These are phyloP conservation scores for Rubus parviflorus DNA, from an alignment of 306 rosid species.

Conservation along the genomic window DNA sequence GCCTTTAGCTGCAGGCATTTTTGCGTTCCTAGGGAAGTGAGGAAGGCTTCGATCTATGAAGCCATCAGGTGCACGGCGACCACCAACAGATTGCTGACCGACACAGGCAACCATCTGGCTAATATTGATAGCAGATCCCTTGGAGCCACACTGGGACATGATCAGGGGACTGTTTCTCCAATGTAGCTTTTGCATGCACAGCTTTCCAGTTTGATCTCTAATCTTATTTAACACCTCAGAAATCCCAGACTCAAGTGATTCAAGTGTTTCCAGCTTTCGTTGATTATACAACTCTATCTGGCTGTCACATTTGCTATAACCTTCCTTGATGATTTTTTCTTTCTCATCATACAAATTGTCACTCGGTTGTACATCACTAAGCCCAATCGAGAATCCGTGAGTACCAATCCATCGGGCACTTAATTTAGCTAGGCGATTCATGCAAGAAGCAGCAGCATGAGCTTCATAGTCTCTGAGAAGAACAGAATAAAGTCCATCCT, in stretches of 20 bases:
- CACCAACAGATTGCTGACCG: conserved; percentile 95
- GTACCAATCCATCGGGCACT: conserved; percentile 99
- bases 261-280: conserved; percentile 58
- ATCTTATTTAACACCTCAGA: conserved; percentile 55
- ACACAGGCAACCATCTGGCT: conserved; percentile 97
- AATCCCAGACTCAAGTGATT: conserved; percentile 70
- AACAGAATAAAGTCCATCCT: conserved; percentile 90
- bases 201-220: conserved; percentile 70
- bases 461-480: conserved; percentile 89
- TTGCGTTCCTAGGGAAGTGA: conserved; percentile 71
- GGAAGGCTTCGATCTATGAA: conserved; percentile 97
- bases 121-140: conserved; percentile 89
- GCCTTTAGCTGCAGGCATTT: conserved; percentile 90
- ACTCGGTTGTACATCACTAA: conserved; percentile 96
- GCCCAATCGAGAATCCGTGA: conserved; percentile 94
- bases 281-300: conserved; percentile 53
- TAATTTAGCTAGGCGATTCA: conserved; percentile 94
- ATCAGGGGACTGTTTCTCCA: conserved; percentile 99
- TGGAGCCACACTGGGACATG: conserved; percentile 98
- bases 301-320: conserved; percentile 57
- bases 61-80: conserved; percentile 92
- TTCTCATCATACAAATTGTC: conserved; percentile 46
- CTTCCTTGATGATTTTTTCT: conserved; percentile 50
- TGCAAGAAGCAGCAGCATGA: conserved; percentile 91
- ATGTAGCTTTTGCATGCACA: conserved; percentile 80